Evolutionary conservation across 768 basidiomycete species (phyloP).

Genomic region (Trametopsis cervina): DNA sequence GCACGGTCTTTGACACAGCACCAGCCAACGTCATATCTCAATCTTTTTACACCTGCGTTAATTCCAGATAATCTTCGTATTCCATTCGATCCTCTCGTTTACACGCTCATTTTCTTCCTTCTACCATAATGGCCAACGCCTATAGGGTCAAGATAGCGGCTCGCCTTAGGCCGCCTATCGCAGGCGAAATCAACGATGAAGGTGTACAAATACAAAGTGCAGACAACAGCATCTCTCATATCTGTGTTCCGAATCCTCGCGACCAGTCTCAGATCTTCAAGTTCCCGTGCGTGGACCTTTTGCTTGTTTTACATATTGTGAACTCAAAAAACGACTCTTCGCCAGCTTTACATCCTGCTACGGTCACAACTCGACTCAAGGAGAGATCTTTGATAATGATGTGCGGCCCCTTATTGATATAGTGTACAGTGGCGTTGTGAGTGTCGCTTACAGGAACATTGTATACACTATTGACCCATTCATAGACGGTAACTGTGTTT

Average conservation of each 20-base stretch:
- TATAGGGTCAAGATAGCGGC: slow-evolving; percentile 64
- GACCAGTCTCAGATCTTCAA: slow-evolving; percentile 66
- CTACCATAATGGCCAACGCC: slow-evolving; percentile 9
- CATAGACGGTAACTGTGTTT: slow-evolving; percentile 78
- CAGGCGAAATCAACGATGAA: slow-evolving; percentile 55
- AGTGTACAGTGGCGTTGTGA: slow-evolving; percentile 68
- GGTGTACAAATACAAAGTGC: slow-evolving; percentile 45
- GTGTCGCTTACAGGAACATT: slow-evolving; percentile 22
- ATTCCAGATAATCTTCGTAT: not conserved
- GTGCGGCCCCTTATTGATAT: slow-evolving; percentile 74
- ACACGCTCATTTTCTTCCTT: not conserved
- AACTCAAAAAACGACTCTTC: not conserved
- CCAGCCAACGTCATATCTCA: not conserved
- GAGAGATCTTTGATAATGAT: slow-evolving; percentile 70
- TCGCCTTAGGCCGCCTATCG: slow-evolving; percentile 59
- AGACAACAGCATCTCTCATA: slow-evolving; percentile 35
- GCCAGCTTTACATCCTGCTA: slow-evolving; percentile 70
- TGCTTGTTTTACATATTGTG: not conserved
- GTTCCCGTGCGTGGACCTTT: slow-evolving; percentile 49
- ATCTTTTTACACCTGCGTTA: not conserved
- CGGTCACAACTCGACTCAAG: slow-evolving; percentile 61
- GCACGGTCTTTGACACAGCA: not conserved
- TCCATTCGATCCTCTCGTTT: not conserved
- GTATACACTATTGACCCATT: not conserved
- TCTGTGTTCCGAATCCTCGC: slow-evolving; percentile 66